Evolutionary conservation across 306 rosid species (phyloP), one percentile per base, ranked within the genome.

Genomic region (Dalbergia cochinchinensis): DNA sequence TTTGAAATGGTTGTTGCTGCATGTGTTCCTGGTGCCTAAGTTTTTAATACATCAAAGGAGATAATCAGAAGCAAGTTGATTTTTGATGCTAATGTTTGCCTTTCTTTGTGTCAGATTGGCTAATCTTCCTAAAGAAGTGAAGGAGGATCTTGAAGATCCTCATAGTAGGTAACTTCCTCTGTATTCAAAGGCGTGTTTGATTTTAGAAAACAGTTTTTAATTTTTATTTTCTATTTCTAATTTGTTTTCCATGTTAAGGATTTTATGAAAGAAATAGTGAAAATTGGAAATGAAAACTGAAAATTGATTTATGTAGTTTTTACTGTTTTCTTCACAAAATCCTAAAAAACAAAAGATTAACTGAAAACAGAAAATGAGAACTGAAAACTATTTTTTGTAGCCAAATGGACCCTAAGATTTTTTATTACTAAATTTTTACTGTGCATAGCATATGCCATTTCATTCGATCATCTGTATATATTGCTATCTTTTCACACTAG

Each of bases 101-200:
- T 67, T 20, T 59, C 35, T 35, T 69, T 19, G 57, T 64, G 22
- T 69, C 74, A 94, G 99, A 85, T 85, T 94, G 84, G 97, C 94
- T 31, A 85, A 77, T 84, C 88, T 91, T 73, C 97, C 98, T 5
- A 78, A 90, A 81, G 89, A 91, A 78, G 91, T 76, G 83, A 95
- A 86, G 86, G 88, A 89, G 85, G 86, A 83, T 59, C 92, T 95
- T 51, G 98, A 92, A 85, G 98, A 95, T 80, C 97, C 97, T 83
- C 74, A 73, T 50, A 91, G 94, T 69, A 91, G 96, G 98, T 95
- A 91, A 82, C 69, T 67, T 65, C 33, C 22, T 22, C 80, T 73
- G 55, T 70, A 70, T 55, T 74, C 12, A 26, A 26, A 26, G 31
- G 31, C 31, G 2, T 26, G 31, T 26, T 26, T 26, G 31, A 26